phyloP scores from a whole-genome alignment of 371 early-diverging fungal genomes.

The Parasitella parasitica region DNA sequence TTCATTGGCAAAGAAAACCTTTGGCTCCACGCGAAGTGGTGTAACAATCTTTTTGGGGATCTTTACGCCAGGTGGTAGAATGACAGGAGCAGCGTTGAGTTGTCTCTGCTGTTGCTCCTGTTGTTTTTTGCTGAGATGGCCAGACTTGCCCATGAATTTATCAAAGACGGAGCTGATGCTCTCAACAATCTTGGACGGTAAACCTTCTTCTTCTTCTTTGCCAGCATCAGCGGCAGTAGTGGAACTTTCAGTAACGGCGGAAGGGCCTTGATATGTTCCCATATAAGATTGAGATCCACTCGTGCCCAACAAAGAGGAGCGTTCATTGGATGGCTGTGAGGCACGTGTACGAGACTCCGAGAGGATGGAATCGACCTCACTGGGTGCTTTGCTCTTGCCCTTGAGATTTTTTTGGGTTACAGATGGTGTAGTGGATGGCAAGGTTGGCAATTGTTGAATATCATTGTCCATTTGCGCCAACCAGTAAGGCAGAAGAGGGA shows the following conservation, averaged over 20 bases:
- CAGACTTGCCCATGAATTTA: conserved; percentile 5
- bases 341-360: conserved; percentile 10
- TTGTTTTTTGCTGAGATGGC: not conserved
- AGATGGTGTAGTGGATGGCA: conserved; percentile 23
- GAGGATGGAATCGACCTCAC: conserved; percentile 9
- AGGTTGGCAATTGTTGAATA: conserved; percentile 52
- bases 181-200: conserved; percentile 13
- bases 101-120: not conserved
- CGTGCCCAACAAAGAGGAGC: conserved; percentile 25
- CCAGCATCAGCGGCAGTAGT: not conserved
- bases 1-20: conserved; percentile 99
- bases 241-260: not conserved
- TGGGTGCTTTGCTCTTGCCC: conserved; percentile 14
- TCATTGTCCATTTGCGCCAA: conserved; percentile 92
- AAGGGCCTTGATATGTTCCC: not conserved
- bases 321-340: conserved; percentile 24
- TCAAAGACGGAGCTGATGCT: conserved; percentile 16
- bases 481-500: conserved; percentile 93
- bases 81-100: conserved; percentile 24
- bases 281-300: conserved; percentile 7
- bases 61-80: conserved; percentile 53
- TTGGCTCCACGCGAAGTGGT: conserved; percentile 97
- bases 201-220: conserved; percentile 2
- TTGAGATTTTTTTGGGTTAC: conserved; percentile 2
- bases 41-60: conserved; percentile 69